phyloP scores from a whole-genome alignment of 2,329 filamentous ascomycete genomes.

The Dactylella cylindrospora region DNA sequence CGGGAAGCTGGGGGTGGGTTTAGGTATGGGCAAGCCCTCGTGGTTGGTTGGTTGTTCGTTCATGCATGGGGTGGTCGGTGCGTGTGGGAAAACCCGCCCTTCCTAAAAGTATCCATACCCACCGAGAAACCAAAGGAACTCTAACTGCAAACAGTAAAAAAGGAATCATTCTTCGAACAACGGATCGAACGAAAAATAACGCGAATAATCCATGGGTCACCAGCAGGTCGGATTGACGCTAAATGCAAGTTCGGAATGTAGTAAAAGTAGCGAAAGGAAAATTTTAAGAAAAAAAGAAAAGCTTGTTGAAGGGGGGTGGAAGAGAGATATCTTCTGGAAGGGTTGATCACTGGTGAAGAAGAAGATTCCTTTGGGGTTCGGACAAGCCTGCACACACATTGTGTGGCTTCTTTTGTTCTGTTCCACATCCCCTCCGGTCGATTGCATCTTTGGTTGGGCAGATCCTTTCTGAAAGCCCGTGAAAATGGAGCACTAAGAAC shows the following conservation, averaged over 20 bases:
- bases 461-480: conserved; percentile 44
- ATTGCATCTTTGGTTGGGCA: conserved; percentile 44
- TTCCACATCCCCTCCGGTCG: conserved; percentile 21
- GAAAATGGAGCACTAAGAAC: conserved; percentile 41
- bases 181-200: conserved; percentile 33
- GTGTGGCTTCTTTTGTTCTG: conserved; percentile 13
- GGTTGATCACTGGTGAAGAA: too few species aligned
- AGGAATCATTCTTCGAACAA: conserved; percentile 41
- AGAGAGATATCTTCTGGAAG: too few species aligned
- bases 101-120: too few species aligned
- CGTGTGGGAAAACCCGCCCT: too few species aligned
- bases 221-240: conserved; percentile 8
- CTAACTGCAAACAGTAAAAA: conserved; percentile 40
- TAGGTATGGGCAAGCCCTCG: too few species aligned
- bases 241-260: conserved; percentile 2
- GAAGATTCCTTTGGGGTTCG: too few species aligned
- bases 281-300: neutral
- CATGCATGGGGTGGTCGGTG: too few species aligned
- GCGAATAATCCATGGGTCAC: conserved; percentile 35
- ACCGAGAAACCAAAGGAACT: too few species aligned
- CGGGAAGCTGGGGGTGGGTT: too few species aligned
- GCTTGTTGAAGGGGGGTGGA: neutral
- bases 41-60: too few species aligned
- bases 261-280: conserved; percentile 1
- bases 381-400: conserved; percentile 5